phyloP scores from a whole-genome alignment of 2,329 filamentous ascomycete genomes.

The Penicillium sp. region DNA sequence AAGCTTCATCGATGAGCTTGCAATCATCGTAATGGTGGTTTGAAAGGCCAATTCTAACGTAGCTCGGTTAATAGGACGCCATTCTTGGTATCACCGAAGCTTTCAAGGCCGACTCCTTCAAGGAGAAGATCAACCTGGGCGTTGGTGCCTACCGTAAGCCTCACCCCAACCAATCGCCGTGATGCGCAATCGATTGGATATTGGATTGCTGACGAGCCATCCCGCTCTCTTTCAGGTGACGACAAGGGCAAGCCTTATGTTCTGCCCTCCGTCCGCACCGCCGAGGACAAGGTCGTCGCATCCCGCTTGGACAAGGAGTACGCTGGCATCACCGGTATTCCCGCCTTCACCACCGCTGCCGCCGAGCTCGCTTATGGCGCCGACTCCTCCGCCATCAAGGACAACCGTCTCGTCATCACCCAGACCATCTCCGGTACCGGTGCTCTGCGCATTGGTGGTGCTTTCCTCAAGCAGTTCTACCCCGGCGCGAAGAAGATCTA shows the following conservation, averaged over 20 bases:
- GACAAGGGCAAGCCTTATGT: constrained; percentile 98
- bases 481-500: constrained; percentile 92
- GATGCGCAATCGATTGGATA: neutral
- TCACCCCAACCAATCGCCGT: neutral
- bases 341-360: constrained; percentile 89
- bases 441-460: constrained; percentile 89
- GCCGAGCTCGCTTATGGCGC: constrained; percentile 86
- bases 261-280: constrained; percentile 84
- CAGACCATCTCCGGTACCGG: constrained; percentile 98
- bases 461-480: constrained; percentile 90
- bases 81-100: constrained; percentile 78
- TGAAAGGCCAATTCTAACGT: constrained; percentile 25
- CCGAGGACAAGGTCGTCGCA: constrained; percentile 81
- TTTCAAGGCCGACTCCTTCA: constrained; percentile 93
- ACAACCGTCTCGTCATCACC: constrained; percentile 80
- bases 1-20: constrained; percentile 45
- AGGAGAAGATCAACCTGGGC: constrained; percentile 97
- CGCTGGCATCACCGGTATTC: constrained; percentile 93
- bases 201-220: constrained; percentile 1
- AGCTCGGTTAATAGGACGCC: constrained; percentile 38
- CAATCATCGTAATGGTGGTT: neutral
- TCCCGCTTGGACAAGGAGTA: constrained; percentile 92
- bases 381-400: constrained; percentile 71
- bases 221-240: constrained; percentile 53
- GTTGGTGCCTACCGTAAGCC: constrained; percentile 86